Evolutionary conservation across 768 basidiomycete genomes (phyloP).

Genomic region (Trametopsis cervina): DNA sequence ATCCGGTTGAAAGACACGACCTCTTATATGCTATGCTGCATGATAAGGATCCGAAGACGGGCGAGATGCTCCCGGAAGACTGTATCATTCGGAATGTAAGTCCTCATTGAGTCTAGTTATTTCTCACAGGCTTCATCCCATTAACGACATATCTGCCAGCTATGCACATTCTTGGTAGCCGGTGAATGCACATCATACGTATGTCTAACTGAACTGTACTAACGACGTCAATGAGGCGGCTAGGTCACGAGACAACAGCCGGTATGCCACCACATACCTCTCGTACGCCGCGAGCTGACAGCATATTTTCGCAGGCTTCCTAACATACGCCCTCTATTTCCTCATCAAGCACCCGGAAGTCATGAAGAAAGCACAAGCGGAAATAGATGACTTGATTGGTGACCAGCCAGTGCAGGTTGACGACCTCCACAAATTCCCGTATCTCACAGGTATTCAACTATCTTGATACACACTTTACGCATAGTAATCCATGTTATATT

Average conservation of each 20-base stretch:
- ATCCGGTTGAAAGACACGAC: conserved; percentile 35
- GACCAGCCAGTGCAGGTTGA: conserved; percentile 30
- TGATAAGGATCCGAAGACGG: conserved; percentile 38
- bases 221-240: neutral
- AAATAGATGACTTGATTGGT: conserved; percentile 41
- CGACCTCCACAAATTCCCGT: conserved; percentile 37
- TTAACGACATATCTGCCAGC: no score
- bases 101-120: no score
- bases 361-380: conserved; percentile 37
- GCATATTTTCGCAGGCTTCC: conserved; percentile 19
- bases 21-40: conserved; percentile 40
- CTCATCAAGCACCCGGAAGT: conserved; percentile 38
- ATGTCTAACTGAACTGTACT: neutral
- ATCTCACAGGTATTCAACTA: conserved; percentile 29
- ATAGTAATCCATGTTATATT: neutral
- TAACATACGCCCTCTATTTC: conserved; percentile 37
- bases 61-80: conserved; percentile 32
- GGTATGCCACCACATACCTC: conserved; percentile 14
- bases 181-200: conserved; percentile 19
- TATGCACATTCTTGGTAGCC: conserved; percentile 45
- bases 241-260: conserved; percentile 33
- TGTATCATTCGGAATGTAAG: conserved; percentile 37
- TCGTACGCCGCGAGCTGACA: neutral
- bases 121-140: no score
- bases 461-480: neutral